Percentiles rank a stretch among this genome's conserved stretches.
These are phyloP conservation scores for Melaleuca alternifolia DNA, from an alignment of 345 rosid genomes.

Conservation along the genomic window DNA sequence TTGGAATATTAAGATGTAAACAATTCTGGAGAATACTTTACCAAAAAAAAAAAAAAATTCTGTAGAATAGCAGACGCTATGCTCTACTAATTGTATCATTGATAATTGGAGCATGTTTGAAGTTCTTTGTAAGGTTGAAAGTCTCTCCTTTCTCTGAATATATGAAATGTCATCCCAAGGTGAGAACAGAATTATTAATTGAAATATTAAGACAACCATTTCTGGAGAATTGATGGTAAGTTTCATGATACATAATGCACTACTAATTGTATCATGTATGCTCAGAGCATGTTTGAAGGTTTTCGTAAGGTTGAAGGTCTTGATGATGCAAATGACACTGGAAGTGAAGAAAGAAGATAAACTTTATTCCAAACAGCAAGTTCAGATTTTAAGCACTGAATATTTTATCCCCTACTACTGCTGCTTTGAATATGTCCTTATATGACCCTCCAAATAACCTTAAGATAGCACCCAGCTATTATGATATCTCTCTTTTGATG, in stretches of 20 bases:
- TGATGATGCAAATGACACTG: background rate
- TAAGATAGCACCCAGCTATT: background rate
- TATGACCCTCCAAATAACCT: background rate
- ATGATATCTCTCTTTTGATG: background rate
- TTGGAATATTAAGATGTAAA: background rate
- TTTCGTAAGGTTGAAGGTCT: background rate
- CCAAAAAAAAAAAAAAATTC: no score
- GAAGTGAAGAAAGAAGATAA: background rate
- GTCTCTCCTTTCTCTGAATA: background rate
- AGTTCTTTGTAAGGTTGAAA: background rate
- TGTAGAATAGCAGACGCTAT: background rate
- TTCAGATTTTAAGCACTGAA: background rate
- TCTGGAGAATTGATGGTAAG: background rate
- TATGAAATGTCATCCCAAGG: background rate
- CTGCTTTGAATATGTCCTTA: background rate
- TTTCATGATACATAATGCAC: background rate
- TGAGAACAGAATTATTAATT: background rate
- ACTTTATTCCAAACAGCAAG: background rate
- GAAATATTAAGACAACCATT: background rate
- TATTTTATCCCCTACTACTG: background rate
- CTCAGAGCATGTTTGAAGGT: background rate
- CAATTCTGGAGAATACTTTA: background rate
- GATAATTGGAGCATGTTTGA: background rate
- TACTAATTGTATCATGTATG: background rate
- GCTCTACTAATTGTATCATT: background rate